phyloP scores from a whole-genome alignment of 2,329 filamentous ascomycete genomes.

The Mariannaea elegans region DNA sequence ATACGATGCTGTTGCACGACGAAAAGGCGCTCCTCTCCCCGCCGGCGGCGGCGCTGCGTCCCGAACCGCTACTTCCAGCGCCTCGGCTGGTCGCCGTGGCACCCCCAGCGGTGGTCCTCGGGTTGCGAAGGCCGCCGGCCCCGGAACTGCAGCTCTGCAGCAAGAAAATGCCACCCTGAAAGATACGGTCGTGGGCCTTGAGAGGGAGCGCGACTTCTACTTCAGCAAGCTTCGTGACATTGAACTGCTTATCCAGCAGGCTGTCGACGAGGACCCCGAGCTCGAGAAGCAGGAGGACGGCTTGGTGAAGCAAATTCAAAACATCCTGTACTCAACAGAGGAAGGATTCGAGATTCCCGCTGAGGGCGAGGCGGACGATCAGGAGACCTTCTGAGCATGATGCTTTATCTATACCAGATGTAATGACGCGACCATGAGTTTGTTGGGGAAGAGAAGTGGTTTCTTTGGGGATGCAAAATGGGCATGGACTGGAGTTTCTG shows the following conservation, averaged over 20 bases:
- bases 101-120: constrained; percentile 68
- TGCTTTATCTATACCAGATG: constrained; percentile 22
- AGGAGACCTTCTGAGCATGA: constrained; percentile 75
- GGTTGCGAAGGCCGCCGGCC: constrained; percentile 58
- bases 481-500: constrained; percentile 39
- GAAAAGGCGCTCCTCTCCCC: constrained; percentile 78
- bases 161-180: constrained; percentile 89
- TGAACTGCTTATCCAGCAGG: constrained; percentile 91
- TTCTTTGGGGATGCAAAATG: constrained; percentile 32
- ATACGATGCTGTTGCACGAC: constrained; percentile 87
- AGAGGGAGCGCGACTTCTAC: constrained; percentile 98
- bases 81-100: constrained; percentile 61
- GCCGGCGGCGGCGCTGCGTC: constrained; percentile 58
- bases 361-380: constrained; percentile 79
- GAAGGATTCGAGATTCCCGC: constrained; percentile 90
- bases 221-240: constrained; percentile 99
- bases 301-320: constrained; percentile 94
- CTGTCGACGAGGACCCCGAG: constrained; percentile 90
- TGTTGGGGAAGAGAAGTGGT: constrained; percentile 26
- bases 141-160: constrained; percentile 76
- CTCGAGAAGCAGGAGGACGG: constrained; percentile 93
- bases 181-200: constrained; percentile 93
- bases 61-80: constrained; percentile 58
- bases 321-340: constrained; percentile 97
- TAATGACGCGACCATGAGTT: constrained; percentile 42